Conservation (phyloP, 1,284 basidiomycete genomes). For the Ustilago curta region DNA sequence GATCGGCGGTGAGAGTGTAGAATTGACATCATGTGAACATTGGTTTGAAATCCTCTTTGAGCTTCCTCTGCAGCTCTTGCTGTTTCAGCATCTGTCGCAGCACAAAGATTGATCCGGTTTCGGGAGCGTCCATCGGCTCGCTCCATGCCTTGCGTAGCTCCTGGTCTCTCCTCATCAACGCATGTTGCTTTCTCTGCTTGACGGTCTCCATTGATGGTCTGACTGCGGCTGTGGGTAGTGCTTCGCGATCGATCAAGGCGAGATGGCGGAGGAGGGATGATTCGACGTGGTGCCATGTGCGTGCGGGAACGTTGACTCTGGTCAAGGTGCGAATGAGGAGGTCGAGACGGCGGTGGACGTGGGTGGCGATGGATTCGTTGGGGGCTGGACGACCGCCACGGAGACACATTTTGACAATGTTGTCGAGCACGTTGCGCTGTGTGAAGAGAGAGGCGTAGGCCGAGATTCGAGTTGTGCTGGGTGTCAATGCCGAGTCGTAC, state of each 20-base stretch:
- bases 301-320: conserved; percentile 10
- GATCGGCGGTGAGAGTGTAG: too few relatives aligned
- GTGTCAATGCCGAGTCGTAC: background rate
- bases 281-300: conserved; percentile 30
- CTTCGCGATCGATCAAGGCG: conserved; percentile 12
- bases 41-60: background rate
- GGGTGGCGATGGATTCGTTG: conserved; percentile 11
- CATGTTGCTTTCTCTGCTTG: conserved; percentile 7
- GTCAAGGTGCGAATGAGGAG: conserved; percentile 21
- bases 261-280: conserved; percentile 19
- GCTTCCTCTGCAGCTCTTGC: background rate
- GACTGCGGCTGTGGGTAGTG: conserved; percentile 20
- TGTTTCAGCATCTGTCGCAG: conserved; percentile 29
- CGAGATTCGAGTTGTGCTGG: background rate
- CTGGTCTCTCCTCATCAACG: conserved; percentile 12
- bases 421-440: conserved; percentile 9
- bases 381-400: conserved; percentile 10
- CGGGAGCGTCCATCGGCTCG: background rate
- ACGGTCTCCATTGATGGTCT: conserved; percentile 15
- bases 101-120: conserved; percentile 33
- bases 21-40: conserved; percentile 5
- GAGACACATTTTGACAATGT: conserved; percentile 19
- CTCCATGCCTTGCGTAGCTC: background rate
- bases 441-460: conserved; percentile 6
- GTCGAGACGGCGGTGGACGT: conserved; percentile 12